Base-by-base conservation (phyloP, 495 filamentous ascomycete genomes). In the Durotheca rogersii region DNA sequence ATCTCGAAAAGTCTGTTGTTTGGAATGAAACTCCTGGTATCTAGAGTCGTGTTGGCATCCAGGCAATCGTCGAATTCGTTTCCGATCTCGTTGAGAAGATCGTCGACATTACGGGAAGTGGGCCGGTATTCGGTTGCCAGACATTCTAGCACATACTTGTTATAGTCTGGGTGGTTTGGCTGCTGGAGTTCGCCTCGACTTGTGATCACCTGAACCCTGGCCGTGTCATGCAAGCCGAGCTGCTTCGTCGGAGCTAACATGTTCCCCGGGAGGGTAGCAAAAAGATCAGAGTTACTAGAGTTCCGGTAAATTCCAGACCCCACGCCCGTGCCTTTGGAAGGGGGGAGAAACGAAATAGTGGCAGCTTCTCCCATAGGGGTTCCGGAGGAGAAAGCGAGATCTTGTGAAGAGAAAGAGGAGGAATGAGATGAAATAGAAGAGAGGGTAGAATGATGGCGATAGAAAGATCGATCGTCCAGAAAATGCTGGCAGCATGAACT, bases 291-390 rank as follows among this genome's bases (percentile, higher is more conserved):
- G 18, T 5, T 7, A 12, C 6, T 12, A 7, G 9, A 11, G 20
- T n/a, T 39, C 25, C 36, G 20, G 18, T n/a, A 47, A 47, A 34
- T 38, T 47, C n/a, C n/a, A n/a, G n/a, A n/a, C n/a, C n/a, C n/a
- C n/a, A n/a, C n/a, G n/a, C n/a, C n/a, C n/a, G n/a, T n/a, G n/a
- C n/a, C n/a, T n/a, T n/a, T n/a, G n/a, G n/a, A n/a, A n/a, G n/a
- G n/a, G n/a, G n/a, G n/a, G n/a, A n/a, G n/a, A n/a, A n/a, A n/a
- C n/a, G n/a, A n/a, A n/a, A n/a, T n/a, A n/a, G n/a, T n/a, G n/a
- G n/a, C n/a, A n/a, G n/a, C n/a, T n/a, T n/a, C n/a, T n/a, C n/a
- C n/a, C n/a, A n/a, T n/a, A n/a, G n/a, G n/a, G n/a, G n/a, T n/a
- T n/a, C n/a, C n/a, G n/a, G n/a, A n/a, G n/a, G n/a, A n/a, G n/a